Percentiles rank a stretch among this genome's conserved stretches.
phyloP scores from a whole-genome alignment of 495 filamentous ascomycete genomes.

The Aspergillus avenaceus region DNA sequence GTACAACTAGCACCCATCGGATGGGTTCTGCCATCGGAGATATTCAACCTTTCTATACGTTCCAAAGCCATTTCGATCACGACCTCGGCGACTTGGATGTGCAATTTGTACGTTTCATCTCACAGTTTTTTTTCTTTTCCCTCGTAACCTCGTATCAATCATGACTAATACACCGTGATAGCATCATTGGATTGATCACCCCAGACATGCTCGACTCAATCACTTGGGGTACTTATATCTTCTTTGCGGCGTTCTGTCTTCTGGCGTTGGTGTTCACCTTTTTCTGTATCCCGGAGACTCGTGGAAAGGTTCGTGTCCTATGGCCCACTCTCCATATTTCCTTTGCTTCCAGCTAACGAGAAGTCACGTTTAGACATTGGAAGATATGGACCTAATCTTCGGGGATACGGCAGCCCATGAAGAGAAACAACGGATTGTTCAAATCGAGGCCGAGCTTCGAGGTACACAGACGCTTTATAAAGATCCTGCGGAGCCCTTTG shows the following conservation, averaged over 20 bases:
- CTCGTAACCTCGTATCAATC: background rate
- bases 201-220: slow-evolving; percentile 69
- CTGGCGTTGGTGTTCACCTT: slow-evolving; percentile 55
- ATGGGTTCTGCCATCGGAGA: slow-evolving; percentile 40
- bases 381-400: slow-evolving; percentile 71
- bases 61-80: slow-evolving; percentile 37
- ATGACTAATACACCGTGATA: slow-evolving; percentile 3
- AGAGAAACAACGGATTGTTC: slow-evolving; percentile 67
- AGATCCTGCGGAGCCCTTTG: slow-evolving; percentile 25
- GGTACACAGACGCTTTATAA: slow-evolving; percentile 20
- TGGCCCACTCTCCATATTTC: background rate
- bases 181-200: slow-evolving; percentile 70
- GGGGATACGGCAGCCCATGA: slow-evolving; percentile 66
- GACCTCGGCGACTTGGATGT: slow-evolving; percentile 40
- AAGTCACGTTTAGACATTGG: slow-evolving; percentile 29
- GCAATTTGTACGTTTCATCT: slow-evolving; percentile 31
- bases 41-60: slow-evolving; percentile 36
- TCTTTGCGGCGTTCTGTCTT: slow-evolving; percentile 70
- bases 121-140: background rate
- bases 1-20: slow-evolving; percentile 31
- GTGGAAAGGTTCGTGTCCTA: slow-evolving; percentile 31
- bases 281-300: slow-evolving; percentile 63
- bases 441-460: slow-evolving; percentile 65
- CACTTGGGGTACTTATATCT: slow-evolving; percentile 73
- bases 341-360: background rate